phyloP scores from a whole-genome alignment of 2,329 filamentous ascomycete species.

The Myotisia sp. region DNA sequence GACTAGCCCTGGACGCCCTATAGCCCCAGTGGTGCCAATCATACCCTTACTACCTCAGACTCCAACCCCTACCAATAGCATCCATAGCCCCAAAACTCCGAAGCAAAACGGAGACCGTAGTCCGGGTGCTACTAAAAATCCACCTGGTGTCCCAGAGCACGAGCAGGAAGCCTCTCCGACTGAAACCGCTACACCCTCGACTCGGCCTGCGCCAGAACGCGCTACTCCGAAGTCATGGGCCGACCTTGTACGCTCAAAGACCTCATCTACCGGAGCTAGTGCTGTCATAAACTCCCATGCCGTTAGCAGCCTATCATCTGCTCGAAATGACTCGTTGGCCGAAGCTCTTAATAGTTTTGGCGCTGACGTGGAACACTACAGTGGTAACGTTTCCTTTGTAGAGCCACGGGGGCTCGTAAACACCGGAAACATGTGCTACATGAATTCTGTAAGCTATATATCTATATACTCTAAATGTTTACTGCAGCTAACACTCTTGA shows the following conservation, averaged over 20 bases:
- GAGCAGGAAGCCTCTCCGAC: background rate
- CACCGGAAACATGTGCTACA: constrained; percentile 98
- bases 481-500: background rate
- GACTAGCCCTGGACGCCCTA: constrained; percentile 31
- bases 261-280: constrained; percentile 21
- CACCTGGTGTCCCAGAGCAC: constrained; percentile 15
- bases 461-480: constrained; percentile 14
- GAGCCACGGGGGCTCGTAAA: constrained; percentile 90
- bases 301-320: constrained; percentile 26
- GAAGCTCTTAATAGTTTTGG: constrained; percentile 65
- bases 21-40: constrained; percentile 36
- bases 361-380: constrained; percentile 44
- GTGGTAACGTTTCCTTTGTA: constrained; percentile 60
- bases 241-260: constrained; percentile 47
- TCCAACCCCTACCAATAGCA: constrained; percentile 20
- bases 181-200: constrained; percentile 16
- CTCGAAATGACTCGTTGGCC: constrained; percentile 50
- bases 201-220: constrained; percentile 27
- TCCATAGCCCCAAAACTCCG: constrained; percentile 11
- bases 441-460: constrained; percentile 76
- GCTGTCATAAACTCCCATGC: constrained; percentile 12
- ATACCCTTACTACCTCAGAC: constrained; percentile 31
- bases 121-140: no score
- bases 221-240: constrained; percentile 53
- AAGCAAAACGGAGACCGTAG: no score